phyloP scores from a whole-genome alignment of 2,329 filamentous ascomycete species.

The Emmonsiellopsis sp. region DNA sequence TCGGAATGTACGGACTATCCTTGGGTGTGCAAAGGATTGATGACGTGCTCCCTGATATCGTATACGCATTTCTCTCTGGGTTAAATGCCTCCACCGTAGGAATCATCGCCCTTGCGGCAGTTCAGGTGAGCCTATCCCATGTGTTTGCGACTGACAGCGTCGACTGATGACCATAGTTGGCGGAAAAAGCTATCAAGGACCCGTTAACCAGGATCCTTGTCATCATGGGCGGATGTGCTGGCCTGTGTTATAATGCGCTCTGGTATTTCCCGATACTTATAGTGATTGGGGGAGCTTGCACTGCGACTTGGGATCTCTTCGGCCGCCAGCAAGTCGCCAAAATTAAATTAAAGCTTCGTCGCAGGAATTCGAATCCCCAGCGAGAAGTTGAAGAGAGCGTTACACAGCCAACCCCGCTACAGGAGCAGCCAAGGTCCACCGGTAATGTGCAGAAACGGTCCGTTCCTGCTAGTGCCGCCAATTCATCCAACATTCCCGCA shows the following conservation, averaged over 20 bases:
- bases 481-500: not conserved
- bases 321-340: constrained; percentile 38
- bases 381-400: constrained; percentile 10
- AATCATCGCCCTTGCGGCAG: constrained; percentile 60
- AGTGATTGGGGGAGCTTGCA: constrained; percentile 42
- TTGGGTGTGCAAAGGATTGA: constrained; percentile 54
- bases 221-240: constrained; percentile 53
- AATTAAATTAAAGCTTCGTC: constrained; percentile 17
- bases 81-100: constrained; percentile 65
- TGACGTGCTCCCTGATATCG: constrained; percentile 49
- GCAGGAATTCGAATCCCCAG: constrained; percentile 7
- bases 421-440: constrained; percentile 5
- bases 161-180: constrained; percentile 37
- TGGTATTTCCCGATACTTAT: constrained; percentile 68
- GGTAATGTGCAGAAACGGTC: constrained; percentile 7
- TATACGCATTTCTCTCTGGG: constrained; percentile 61
- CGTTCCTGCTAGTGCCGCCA: constrained; percentile 8
- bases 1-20: constrained; percentile 60
- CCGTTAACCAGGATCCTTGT: constrained; percentile 53
- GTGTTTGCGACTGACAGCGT: not conserved
- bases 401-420: constrained; percentile 1
- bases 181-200: constrained; percentile 59
- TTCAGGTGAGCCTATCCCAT: constrained; percentile 28
- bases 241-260: constrained; percentile 59
- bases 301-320: constrained; percentile 48